These are phyloP conservation scores for Globisporangium lucens DNA, from an alignment of 352 stramenopile species.

Conservation along the genomic window DNA sequence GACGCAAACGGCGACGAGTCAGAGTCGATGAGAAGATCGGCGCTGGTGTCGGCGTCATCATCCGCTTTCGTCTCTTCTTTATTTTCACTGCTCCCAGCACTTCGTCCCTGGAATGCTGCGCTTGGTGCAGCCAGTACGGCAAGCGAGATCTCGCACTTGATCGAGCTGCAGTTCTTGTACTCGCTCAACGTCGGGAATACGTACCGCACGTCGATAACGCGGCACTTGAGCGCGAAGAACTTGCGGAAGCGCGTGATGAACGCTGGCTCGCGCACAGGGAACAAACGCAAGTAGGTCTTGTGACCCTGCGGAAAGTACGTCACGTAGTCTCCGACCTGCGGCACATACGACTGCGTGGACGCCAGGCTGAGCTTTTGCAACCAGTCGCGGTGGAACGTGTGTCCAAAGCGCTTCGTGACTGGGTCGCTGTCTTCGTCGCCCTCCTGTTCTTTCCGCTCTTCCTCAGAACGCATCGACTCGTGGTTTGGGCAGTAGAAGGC, in stretches of 20 bases:
- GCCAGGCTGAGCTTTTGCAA: constrained; percentile 52
- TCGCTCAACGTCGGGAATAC: constrained; percentile 62
- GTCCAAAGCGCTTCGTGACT: constrained; percentile 59
- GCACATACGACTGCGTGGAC: constrained; percentile 66
- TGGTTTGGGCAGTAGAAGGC: constrained; percentile 82
- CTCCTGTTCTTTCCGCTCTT: constrained; percentile 26
- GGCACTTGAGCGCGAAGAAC: constrained; percentile 74
- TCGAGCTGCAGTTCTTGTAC: constrained; percentile 52
- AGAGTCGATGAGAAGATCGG: constrained; percentile 31
- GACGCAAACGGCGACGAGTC: constrained; percentile 50
- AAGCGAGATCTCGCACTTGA: constrained; percentile 70
- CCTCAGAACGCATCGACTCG: constrained; percentile 29
- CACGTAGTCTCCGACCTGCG: constrained; percentile 78
- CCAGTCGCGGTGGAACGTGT: constrained; percentile 77
- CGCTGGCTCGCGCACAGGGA: constrained; percentile 35
- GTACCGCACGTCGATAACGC: constrained; percentile 73
- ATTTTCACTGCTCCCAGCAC: neutral
- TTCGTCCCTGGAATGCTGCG: constrained; percentile 17
- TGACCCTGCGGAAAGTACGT: constrained; percentile 83
- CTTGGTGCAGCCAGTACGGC: constrained; percentile 58
- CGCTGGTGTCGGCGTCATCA: constrained; percentile 23
- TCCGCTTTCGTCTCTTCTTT: constrained; percentile 44
- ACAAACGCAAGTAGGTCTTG: constrained; percentile 38
- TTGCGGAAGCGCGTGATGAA: constrained; percentile 51
- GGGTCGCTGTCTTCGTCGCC: constrained; percentile 34